Conservation (phyloP, 163 green algal genomes). For the Picocystis sp. region DNA sequence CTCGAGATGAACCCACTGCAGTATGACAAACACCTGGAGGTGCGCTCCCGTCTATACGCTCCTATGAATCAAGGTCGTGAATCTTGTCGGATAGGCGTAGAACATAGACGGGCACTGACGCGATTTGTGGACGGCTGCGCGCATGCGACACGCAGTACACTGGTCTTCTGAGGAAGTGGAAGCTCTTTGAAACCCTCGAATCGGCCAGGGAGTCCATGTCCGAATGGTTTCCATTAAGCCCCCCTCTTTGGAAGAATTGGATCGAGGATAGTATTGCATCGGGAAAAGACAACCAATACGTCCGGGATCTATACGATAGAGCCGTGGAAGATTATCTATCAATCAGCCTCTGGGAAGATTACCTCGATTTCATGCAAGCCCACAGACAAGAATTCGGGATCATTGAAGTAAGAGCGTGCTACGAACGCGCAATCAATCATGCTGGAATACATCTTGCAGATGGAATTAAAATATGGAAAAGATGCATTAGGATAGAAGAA, state of each 20-base stretch:
- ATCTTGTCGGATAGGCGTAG: no score
- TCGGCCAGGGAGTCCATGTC: conserved; percentile 44
- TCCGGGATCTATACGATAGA: conserved; percentile 18
- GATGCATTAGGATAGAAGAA: conserved; percentile 6
- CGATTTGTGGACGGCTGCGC: no score
- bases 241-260: conserved; percentile 70
- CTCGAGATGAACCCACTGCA: conserved; percentile 36
- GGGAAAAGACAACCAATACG: conserved; percentile 13
- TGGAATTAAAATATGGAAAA: conserved; percentile 32
- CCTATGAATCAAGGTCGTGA: neutral
- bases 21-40: conserved; percentile 54
- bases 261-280: conserved; percentile 49
- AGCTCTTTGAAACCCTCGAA: conserved; percentile 34
- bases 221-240: conserved; percentile 49
- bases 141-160: conserved; percentile 40
- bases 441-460: conserved; percentile 45
- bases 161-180: conserved; percentile 33
- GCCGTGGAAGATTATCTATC: conserved; percentile 59
- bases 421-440: conserved; percentile 35
- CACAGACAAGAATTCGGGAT: conserved; percentile 5
- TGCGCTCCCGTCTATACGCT: conserved; percentile 6
- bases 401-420: no score
- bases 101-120: no score
- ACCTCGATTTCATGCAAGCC: conserved; percentile 39
- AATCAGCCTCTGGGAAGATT: conserved; percentile 45